Evolutionary conservation across 2,329 filamentous ascomycete genomes (phyloP).

Genomic region (Exophiala phaeomuriformis): DNA sequence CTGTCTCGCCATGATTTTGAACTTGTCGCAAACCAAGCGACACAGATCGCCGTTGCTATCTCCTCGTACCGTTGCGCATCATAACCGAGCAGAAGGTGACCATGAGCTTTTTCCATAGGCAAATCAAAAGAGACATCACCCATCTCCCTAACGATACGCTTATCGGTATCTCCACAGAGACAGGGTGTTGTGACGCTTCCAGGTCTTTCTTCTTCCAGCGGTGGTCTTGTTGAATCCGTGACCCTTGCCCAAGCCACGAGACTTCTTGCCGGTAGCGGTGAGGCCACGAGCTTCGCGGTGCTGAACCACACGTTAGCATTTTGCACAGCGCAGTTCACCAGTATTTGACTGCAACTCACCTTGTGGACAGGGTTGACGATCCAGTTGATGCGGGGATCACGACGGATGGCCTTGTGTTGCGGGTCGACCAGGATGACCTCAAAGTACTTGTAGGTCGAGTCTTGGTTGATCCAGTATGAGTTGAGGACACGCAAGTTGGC

Average conservation of each 20-base stretch:
- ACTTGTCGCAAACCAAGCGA: background rate
- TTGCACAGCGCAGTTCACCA: too few species aligned
- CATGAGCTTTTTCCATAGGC: background rate
- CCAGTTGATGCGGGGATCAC: slow-evolving; percentile 99
- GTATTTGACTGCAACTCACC: too few species aligned
- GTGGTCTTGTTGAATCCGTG: slow-evolving; percentile 98
- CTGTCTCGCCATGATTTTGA: background rate
- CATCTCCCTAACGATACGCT: background rate
- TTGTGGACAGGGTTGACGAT: slow-evolving; percentile 99
- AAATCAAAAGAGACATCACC: background rate
- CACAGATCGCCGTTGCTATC: background rate
- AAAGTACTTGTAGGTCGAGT: slow-evolving; percentile 99
- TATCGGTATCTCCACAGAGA: slow-evolving; percentile 91
- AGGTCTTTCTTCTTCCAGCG: slow-evolving; percentile 97
- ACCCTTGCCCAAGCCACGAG: slow-evolving; percentile 97
- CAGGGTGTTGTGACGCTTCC: slow-evolving; percentile 99
- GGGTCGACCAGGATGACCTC: slow-evolving; percentile 99
- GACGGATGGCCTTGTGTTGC: slow-evolving; percentile 99
- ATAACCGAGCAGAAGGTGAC: background rate
- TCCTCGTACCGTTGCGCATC: background rate
- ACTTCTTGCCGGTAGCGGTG: slow-evolving; percentile 98
- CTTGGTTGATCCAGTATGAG: slow-evolving; percentile 99
- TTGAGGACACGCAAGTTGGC: slow-evolving; percentile 99
- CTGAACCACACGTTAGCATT: slow-evolving; percentile 35
- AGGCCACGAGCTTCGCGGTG: slow-evolving; percentile 97